These are phyloP conservation scores for Pterocarpus santalinus DNA, from an alignment of 306 rosid genomes.

Conservation along the genomic window DNA sequence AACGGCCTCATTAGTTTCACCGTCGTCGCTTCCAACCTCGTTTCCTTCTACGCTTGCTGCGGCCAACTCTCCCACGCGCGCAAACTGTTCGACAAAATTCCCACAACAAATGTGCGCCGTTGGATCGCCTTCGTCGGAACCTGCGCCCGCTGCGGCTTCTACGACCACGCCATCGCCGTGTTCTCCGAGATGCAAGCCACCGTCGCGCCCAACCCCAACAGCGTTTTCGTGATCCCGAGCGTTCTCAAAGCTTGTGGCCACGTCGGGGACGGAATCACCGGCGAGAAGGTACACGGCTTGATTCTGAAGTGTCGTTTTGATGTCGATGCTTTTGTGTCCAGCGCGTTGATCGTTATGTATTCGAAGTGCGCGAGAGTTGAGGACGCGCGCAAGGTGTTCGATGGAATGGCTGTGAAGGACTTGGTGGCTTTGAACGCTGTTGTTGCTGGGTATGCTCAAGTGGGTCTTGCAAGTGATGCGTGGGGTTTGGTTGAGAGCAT, in stretches of 20 bases:
- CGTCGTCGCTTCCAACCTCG: constrained; percentile 69
- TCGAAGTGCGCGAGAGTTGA: constrained; percentile 64
- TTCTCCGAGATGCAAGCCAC: constrained; percentile 66
- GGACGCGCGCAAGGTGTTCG: constrained; percentile 67
- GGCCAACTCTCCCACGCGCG: constrained; percentile 67
- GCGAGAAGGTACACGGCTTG: constrained; percentile 67
- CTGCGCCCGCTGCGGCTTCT: constrained; percentile 68
- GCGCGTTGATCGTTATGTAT: constrained; percentile 80
- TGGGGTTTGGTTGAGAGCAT: constrained; percentile 64
- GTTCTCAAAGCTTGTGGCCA: constrained; percentile 89
- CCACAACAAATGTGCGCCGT: constrained; percentile 67
- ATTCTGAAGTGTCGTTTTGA: constrained; percentile 67
- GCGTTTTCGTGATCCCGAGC: constrained; percentile 71
- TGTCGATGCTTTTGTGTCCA: constrained; percentile 66
- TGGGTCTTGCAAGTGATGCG: constrained; percentile 67
- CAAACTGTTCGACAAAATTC: constrained; percentile 76
- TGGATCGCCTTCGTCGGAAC: constrained; percentile 77
- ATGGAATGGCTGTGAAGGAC: constrained; percentile 70
- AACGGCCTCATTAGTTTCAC: constrained; percentile 61
- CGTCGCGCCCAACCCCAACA: constrained; percentile 50
- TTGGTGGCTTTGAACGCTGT: constrained; percentile 83
- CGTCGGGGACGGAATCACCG: constrained; percentile 54
- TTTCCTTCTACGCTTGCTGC: constrained; percentile 60
- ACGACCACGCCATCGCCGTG: constrained; percentile 57
- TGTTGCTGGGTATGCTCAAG: constrained; percentile 77